Conservation (phyloP, 805 yeast genomes). For the Candida maris region DNA sequence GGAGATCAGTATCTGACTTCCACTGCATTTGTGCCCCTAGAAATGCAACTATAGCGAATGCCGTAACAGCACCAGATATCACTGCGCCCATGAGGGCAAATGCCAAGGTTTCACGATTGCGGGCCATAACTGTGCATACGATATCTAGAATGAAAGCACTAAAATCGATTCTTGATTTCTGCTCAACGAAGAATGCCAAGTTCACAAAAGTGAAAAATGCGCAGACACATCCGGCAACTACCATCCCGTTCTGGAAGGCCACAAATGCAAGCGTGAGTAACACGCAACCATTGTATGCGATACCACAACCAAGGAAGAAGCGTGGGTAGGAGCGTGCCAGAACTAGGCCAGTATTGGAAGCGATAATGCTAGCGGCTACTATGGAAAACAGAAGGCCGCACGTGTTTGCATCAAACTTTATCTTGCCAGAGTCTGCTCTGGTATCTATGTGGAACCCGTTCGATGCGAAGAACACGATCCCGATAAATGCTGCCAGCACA, state of each 20-base stretch:
- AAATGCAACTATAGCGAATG: not conserved
- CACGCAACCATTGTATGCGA: constrained; percentile 31
- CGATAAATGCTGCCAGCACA: constrained; percentile 14
- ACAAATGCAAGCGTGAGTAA: constrained; percentile 70
- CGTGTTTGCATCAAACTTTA: not conserved
- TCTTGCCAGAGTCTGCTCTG: not conserved
- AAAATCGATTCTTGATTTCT: constrained; percentile 23
- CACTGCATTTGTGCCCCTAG: constrained; percentile 48
- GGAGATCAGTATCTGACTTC: constrained; percentile 16
- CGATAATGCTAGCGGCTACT: not conserved
- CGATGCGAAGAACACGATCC: constrained; percentile 4
- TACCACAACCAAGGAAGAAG: constrained; percentile 6
- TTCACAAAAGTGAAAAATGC: constrained; percentile 22
- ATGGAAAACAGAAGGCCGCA: not conserved
- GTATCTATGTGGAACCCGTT: not conserved
- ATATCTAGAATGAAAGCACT: constrained; percentile 21
- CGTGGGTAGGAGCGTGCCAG: constrained; percentile 4
- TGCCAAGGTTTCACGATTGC: constrained; percentile 59
- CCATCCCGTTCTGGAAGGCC: constrained; percentile 60
- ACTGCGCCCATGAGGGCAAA: constrained; percentile 4
- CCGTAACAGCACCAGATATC: constrained; percentile 1
- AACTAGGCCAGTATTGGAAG: constrained; percentile 1
- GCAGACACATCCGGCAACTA: constrained; percentile 68
- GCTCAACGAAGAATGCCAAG: constrained; percentile 9
- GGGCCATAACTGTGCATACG: constrained; percentile 66